Base-by-base conservation (phyloP, 1,284 basidiomycete species). In the Malassezia globosa region DNA sequence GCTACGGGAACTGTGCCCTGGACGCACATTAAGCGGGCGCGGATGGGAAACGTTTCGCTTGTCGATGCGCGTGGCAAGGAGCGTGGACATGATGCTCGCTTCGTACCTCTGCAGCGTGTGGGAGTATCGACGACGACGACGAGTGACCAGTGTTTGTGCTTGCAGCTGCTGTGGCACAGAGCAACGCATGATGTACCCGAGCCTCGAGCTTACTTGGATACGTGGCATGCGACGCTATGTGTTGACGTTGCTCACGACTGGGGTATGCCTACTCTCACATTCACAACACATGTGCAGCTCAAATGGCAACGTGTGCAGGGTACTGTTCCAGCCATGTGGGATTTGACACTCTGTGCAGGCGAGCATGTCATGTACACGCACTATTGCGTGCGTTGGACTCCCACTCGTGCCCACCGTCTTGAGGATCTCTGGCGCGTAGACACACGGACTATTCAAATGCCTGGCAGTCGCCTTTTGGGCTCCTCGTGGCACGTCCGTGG, bases 351-450 rank as follows among this genome's bases (percentile, higher is more conserved):
- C 19, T 11, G 11, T n/a, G 22, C 5, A 2, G 8, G 33, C 37
- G 13, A 22, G 13, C 35, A 38, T 22, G 23, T 22, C 11, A 22
- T 42, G 6, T 23, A 49, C 10, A 11, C 25, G 6, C 33, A 43
- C 16, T 49, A 26, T 22, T 22, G 41, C 27, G 8, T 39, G 5
- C 16, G 18, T 5, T 21, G 41, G 4, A 10, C 22, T 25, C 47
- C 47, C 2, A 13, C 14, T 6, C 35, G 26, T 5, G 27, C 40
- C 7, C 14, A 3, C 5, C 19, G 27, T 14, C n/a, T 37, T 2
- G 11, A 29, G 1, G 48, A 44, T 4, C 24, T 50, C 4, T 50
- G 48, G 48, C 42, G 36, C 10, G 37, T 40, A 1, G 48, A 50
- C 37, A 50, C 48, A 5, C 48, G 48, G 11, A 26, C 7, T 8